Evolutionary conservation across 305 asterid species (phyloP).

Genomic region (Vinca major): DNA sequence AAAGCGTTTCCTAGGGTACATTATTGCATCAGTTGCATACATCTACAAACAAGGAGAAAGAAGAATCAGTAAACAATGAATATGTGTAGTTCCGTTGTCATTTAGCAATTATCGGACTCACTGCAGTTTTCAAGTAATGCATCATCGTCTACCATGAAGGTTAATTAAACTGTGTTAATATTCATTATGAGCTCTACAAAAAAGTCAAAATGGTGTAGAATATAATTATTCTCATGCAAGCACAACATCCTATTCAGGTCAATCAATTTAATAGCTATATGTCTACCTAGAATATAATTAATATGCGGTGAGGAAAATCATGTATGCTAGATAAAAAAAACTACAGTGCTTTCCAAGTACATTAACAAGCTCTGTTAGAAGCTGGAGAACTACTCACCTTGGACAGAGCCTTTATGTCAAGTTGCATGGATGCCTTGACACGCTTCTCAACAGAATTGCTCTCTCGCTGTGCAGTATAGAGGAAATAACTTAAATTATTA

Average conservation of each 20-base stretch:
- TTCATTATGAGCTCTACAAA: background rate
- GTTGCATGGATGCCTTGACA: slow-evolving; percentile 5
- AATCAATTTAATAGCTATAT: background rate
- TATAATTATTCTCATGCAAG: background rate
- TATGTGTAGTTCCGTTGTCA: background rate
- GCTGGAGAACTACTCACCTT: slow-evolving; percentile 5
- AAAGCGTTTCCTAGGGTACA: slow-evolving; percentile 12
- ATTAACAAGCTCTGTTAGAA: background rate
- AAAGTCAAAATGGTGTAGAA: background rate
- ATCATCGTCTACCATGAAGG: background rate
- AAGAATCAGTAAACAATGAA: background rate
- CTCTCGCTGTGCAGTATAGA: background rate
- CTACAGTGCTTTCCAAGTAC: background rate
- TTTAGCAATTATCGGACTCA: background rate
- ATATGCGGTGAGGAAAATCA: background rate
- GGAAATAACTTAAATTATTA: background rate
- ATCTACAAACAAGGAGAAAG: slow-evolving; percentile 10
- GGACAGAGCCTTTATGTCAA: slow-evolving; percentile 9
- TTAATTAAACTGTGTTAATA: background rate
- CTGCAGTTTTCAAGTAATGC: background rate
- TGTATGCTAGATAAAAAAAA: background rate
- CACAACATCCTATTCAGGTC: background rate
- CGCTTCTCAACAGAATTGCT: background rate
- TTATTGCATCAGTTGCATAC: slow-evolving; percentile 10
- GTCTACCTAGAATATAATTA: background rate